These are phyloP conservation scores for Galerina marginata DNA, from an alignment of 768 basidiomycete genomes.

Conservation along the genomic window DNA sequence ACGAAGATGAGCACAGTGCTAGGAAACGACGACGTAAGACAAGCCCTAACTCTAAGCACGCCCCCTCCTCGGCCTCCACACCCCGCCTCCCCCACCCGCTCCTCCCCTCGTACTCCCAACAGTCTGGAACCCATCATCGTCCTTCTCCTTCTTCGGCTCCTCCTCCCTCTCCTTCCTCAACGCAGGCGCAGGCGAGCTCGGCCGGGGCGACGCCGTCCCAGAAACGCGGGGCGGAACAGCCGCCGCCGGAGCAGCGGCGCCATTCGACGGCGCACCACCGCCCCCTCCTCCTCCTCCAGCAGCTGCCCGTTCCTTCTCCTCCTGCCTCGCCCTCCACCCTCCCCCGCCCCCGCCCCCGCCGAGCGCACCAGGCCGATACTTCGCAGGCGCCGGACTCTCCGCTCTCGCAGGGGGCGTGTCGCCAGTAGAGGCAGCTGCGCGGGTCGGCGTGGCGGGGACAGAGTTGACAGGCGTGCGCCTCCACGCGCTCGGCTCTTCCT, in stretches of 20 bases:
- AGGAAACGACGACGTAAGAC: not conserved
- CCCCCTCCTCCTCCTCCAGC: slow-evolving; percentile 26
- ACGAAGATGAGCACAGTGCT: no score
- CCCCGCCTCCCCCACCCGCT: slow-evolving; percentile 8
- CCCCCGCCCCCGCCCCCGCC: slow-evolving; percentile 36
- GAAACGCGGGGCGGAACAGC: slow-evolving; percentile 1
- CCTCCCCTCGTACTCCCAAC: slow-evolving; percentile 34
- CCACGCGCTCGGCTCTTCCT: slow-evolving; percentile 21
- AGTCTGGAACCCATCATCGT: slow-evolving; percentile 77
- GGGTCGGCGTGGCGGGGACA: slow-evolving; percentile 15
- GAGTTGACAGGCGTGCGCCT: slow-evolving; percentile 18
- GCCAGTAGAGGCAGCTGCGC: not conserved
- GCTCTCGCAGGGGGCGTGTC: slow-evolving; percentile 50
- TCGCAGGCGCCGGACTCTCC: slow-evolving; percentile 61
- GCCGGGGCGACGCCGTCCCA: slow-evolving; percentile 16
- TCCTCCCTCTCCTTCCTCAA: slow-evolving; percentile 18
- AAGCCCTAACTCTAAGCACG: slow-evolving; percentile 18
- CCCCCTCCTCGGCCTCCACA: slow-evolving; percentile 29
- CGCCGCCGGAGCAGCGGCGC: slow-evolving; percentile 2
- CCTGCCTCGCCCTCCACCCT: slow-evolving; percentile 67
- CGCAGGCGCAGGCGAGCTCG: slow-evolving; percentile 41
- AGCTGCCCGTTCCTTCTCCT: slow-evolving; percentile 44
- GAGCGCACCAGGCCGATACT: slow-evolving; percentile 49
- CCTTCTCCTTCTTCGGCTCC: slow-evolving; percentile 56
- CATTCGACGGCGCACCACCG: slow-evolving; percentile 13